Evolutionary conservation across 306 rosid species (phyloP).

Genomic region (Comarum palustre): DNA sequence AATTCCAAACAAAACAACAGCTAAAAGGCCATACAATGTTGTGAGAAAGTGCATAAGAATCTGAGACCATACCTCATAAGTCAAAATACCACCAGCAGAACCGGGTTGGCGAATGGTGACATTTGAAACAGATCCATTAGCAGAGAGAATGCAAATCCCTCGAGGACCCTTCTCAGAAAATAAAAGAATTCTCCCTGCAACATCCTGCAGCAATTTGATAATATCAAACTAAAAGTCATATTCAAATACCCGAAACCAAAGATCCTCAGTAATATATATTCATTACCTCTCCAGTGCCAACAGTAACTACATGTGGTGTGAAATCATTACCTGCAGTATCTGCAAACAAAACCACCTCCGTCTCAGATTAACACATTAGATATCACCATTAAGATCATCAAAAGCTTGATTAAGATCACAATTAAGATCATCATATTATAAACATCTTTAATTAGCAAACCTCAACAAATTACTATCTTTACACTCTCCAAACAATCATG

Average conservation of each 20-base stretch:
- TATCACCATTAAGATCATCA: background rate
- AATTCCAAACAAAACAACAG: conserved; percentile 14
- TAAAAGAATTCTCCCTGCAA: conserved; percentile 63
- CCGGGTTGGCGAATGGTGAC: conserved; percentile 72
- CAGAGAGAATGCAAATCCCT: conserved; percentile 70
- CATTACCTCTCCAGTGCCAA: conserved; percentile 70
- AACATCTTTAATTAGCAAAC: background rate
- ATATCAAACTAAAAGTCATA: conserved; percentile 17
- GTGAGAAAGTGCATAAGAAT: conserved; percentile 17
- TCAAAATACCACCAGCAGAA: conserved; percentile 63
- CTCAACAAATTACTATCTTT: background rate
- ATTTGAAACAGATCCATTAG: conserved; percentile 76
- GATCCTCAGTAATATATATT: background rate
- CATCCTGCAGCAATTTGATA: conserved; percentile 59
- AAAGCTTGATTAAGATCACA: background rate
- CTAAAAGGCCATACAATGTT: background rate
- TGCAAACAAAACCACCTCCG: conserved; percentile 53
- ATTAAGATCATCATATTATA: background rate
- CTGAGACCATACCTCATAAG: conserved; percentile 65
- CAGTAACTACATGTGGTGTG: conserved; percentile 63
- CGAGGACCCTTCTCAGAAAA: conserved; percentile 63
- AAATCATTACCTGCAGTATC: conserved; percentile 61
- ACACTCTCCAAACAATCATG: background rate
- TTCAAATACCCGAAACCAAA: conserved; percentile 10
- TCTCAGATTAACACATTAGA: conserved; percentile 32